phyloP scores from a whole-genome alignment of 495 filamentous ascomycete species.

The Penicillium salamii region DNA sequence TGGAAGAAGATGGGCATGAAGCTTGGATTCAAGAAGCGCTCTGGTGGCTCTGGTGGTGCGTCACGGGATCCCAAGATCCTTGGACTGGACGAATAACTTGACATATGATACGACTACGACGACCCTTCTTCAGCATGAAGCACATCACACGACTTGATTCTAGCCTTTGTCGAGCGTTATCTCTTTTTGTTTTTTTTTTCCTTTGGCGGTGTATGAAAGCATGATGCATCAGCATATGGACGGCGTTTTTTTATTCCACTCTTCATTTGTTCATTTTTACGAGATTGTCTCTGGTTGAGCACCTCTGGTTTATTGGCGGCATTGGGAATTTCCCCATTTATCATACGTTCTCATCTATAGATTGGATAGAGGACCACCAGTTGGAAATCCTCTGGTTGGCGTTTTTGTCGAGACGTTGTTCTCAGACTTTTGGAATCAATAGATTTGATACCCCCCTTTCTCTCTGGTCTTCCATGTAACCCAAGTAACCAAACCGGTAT shows the following conservation, averaged over 20 bases:
- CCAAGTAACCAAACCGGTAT: neutral
- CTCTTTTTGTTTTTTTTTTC: neutral
- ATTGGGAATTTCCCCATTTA: constrained; percentile 4
- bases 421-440: constrained; percentile 17
- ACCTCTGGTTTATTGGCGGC: neutral
- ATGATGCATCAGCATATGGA: constrained; percentile 32
- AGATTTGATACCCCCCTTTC: constrained; percentile 31
- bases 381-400: constrained; percentile 2
- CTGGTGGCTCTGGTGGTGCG: constrained; percentile 23
- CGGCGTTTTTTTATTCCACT: constrained; percentile 26
- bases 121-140: neutral
- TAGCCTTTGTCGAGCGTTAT: constrained; percentile 22
- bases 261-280: neutral
- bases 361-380: constrained; percentile 7
- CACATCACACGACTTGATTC: constrained; percentile 15
- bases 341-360: constrained; percentile 13
- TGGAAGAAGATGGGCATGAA: constrained; percentile 88
- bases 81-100: constrained; percentile 32
- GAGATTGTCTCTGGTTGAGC: constrained; percentile 1
- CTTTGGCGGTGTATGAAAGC: constrained; percentile 34
- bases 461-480: neutral
- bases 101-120: no score
- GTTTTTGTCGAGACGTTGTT: constrained; percentile 6
- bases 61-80: constrained; percentile 35
- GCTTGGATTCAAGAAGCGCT: constrained; percentile 66